A percentile compares a stretch with the other conserved stretches of the same genome.
Evolutionary conservation across 352 stramenopile genomes (phyloP).

Genomic region (Globisporangium cederbergense): DNA sequence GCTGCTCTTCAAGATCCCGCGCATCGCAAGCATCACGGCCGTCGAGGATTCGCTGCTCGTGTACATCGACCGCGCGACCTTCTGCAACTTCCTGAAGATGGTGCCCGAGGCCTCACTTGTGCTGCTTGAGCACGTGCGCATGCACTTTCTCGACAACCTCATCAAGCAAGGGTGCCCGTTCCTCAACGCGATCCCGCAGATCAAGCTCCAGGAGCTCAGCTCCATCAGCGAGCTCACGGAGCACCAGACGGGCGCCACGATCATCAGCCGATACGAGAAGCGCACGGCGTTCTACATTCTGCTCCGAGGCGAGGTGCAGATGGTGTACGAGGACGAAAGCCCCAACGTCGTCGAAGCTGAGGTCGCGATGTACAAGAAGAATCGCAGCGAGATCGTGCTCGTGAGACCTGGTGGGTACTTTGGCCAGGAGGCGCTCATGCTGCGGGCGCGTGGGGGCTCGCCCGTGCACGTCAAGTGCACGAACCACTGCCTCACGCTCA

Average conservation of each 20-base stretch:
- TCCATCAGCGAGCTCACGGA: slow-evolving; percentile 51
- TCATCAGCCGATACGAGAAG: slow-evolving; percentile 31
- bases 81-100: slow-evolving; percentile 74
- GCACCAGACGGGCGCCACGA: slow-evolving; percentile 20
- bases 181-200: slow-evolving; percentile 45
- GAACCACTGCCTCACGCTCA: slow-evolving; percentile 48
- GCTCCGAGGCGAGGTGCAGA: slow-evolving; percentile 34
- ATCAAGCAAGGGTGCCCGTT: slow-evolving; percentile 58
- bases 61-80: slow-evolving; percentile 61
- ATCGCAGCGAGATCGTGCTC: slow-evolving; percentile 24
- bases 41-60: slow-evolving; percentile 59
- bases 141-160: slow-evolving; percentile 58
- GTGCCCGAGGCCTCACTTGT: slow-evolving; percentile 45
- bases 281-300: slow-evolving; percentile 44
- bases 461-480: slow-evolving; percentile 30
- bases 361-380: slow-evolving; percentile 13
- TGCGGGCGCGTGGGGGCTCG: slow-evolving; percentile 26
- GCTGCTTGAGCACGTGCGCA: slow-evolving; percentile 56
- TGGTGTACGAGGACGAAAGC: slow-evolving; percentile 25
- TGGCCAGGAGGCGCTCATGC: slow-evolving; percentile 59
- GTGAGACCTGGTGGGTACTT: slow-evolving; percentile 60
- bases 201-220: slow-evolving; percentile 59
- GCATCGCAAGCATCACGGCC: slow-evolving; percentile 61
- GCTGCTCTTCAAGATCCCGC: slow-evolving; percentile 65
- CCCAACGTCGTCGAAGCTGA: background rate